These are phyloP conservation scores for Colletotrichum eremochloae DNA, from an alignment of 2,329 filamentous ascomycete genomes.

Conservation along the genomic window DNA sequence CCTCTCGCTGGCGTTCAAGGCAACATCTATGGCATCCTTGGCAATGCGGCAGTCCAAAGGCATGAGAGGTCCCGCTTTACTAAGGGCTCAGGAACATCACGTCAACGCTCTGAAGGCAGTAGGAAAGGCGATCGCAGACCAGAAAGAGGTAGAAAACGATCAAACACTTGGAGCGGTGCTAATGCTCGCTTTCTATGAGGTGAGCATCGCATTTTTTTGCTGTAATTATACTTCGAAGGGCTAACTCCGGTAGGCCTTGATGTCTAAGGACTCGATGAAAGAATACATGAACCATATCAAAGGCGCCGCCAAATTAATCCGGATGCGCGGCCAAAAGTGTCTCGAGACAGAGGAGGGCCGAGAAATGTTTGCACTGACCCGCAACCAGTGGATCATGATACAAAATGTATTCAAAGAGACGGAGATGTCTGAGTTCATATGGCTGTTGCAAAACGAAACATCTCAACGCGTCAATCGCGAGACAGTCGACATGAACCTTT, in stretches of 20 bases:
- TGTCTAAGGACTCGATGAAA: conserved; percentile 42
- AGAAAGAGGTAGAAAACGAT: conserved; percentile 33
- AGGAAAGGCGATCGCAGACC: conserved; percentile 36
- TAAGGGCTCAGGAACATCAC: conserved; percentile 40
- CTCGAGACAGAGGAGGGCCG: conserved; percentile 41
- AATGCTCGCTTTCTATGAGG: conserved; percentile 43
- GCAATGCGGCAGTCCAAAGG: conserved; percentile 35
- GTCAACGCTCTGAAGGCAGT: conserved; percentile 37
- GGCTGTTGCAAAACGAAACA: conserved; percentile 42
- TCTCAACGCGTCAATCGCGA: conserved; percentile 30
- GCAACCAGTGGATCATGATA: conserved; percentile 44
- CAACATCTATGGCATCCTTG: conserved; percentile 40
- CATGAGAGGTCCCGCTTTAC: conserved; percentile 13
- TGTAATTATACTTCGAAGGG: accelerated
- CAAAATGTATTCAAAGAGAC: conserved; percentile 39
- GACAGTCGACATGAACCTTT: conserved; percentile 42
- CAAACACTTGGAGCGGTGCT: conserved; percentile 40
- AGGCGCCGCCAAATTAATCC: conserved; percentile 43
- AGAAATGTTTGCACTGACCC: conserved; percentile 44
- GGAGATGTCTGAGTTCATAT: conserved; percentile 41
- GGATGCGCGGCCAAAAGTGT: conserved; percentile 39
- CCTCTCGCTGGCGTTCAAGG: conserved; percentile 37
- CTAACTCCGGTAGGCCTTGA: conserved; percentile 26
- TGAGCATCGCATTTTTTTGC: neutral
- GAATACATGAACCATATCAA: conserved; percentile 46